These are phyloP conservation scores for Lipomyces spencermartinsiae DNA, from an alignment of 805 yeast genomes.

Conservation along the genomic window DNA sequence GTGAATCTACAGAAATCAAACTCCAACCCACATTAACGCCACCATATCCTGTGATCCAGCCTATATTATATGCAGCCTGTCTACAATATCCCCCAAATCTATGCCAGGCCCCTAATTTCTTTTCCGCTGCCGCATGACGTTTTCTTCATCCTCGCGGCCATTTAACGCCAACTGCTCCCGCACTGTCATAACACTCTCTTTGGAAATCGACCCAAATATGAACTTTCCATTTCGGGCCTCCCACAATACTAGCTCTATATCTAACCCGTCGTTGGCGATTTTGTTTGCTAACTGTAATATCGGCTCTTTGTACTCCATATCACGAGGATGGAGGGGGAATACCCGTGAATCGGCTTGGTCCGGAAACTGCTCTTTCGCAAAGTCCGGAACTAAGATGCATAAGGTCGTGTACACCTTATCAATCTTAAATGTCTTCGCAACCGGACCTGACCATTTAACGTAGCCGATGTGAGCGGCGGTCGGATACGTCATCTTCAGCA, in stretches of 20 bases:
- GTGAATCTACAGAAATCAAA: background rate
- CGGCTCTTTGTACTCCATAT: constrained; percentile 31
- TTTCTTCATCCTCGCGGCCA: constrained; percentile 23
- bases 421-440: constrained; percentile 19
- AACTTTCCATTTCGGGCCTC: constrained; percentile 10
- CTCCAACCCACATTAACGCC: background rate
- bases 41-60: background rate
- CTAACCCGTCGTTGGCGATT: constrained; percentile 17
- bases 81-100: background rate
- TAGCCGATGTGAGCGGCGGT: background rate
- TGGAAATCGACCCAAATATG: constrained; percentile 16
- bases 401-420: background rate
- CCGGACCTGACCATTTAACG: constrained; percentile 21
- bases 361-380: constrained; percentile 18
- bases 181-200: constrained; percentile 16
- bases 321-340: constrained; percentile 12
- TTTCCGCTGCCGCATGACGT: background rate
- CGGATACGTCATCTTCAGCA: constrained; percentile 5
- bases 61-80: background rate
- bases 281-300: constrained; percentile 25
- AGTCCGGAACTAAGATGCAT: background rate
- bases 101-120: background rate
- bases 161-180: constrained; percentile 11
- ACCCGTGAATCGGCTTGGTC: constrained; percentile 13
- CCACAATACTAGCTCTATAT: constrained; percentile 10